Percentiles rank a stretch among this genome's conserved stretches.
Conservation (phyloP, 2,329 filamentous ascomycete species). For the Rhynchosporium agropyri region DNA sequence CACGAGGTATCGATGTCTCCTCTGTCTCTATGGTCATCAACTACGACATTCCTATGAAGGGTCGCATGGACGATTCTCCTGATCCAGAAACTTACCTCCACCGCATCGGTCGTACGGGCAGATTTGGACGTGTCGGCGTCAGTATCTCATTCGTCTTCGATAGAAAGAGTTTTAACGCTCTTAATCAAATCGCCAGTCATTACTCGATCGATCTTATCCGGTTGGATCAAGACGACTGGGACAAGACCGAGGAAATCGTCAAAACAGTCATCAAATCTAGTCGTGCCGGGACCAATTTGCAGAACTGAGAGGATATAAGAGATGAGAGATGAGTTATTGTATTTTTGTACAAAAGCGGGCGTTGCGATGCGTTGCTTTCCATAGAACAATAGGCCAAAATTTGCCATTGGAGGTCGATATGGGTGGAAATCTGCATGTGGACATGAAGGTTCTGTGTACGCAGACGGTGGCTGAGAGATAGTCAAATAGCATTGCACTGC, state of each 20-base stretch:
- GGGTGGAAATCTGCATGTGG: background rate
- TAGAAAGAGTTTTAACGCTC: conserved; percentile 75
- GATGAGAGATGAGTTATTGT: background rate
- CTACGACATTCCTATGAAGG: conserved; percentile 83
- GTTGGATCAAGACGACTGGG: conserved; percentile 87
- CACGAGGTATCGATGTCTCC: conserved; percentile 92
- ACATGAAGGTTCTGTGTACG: background rate
- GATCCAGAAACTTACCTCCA: conserved; percentile 97
- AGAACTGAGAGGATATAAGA: conserved; percentile 19
- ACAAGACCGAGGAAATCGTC: conserved; percentile 80
- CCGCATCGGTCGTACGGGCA: conserved; percentile 94
- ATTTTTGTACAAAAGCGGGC: conserved; percentile 15
- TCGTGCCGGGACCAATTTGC: conserved; percentile 56
- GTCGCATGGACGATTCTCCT: conserved; percentile 75
- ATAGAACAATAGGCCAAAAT: conserved; percentile 10
- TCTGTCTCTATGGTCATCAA: conserved; percentile 98
- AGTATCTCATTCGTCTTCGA: conserved; percentile 94
- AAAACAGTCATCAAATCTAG: conserved; percentile 79
- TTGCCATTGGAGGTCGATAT: background rate
- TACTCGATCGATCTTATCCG: conserved; percentile 81
- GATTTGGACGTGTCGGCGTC: conserved; percentile 95
- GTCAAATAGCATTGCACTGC: conserved; percentile 14
- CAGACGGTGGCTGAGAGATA: background rate
- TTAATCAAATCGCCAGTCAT: conserved; percentile 77
- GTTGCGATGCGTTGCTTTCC: conserved; percentile 20